phyloP scores from a whole-genome alignment of 257 asterid genomes.

The Solanum raphanifolium region DNA sequence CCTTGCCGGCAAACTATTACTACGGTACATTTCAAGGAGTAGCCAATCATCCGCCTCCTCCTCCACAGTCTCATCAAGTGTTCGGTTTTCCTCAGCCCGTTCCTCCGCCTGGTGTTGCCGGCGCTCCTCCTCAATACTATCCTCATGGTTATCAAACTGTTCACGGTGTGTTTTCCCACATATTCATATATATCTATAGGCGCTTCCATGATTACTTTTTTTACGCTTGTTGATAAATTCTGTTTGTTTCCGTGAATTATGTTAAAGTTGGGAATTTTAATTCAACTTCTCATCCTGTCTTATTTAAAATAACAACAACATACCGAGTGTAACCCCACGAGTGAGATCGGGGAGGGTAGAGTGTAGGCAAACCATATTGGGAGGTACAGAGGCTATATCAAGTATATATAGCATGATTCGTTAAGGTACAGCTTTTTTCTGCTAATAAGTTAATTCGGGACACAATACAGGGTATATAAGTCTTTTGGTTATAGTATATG shows the following conservation, averaged over 20 bases:
- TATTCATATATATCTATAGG: neutral
- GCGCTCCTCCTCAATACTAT: slow-evolving; percentile 38
- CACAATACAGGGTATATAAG: neutral
- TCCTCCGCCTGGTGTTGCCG: slow-evolving; percentile 38
- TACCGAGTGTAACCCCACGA: neutral
- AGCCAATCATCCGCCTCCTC: slow-evolving; percentile 45
- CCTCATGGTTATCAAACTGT: slow-evolving; percentile 59
- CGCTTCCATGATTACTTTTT: neutral
- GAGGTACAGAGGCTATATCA: neutral
- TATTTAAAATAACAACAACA: neutral
- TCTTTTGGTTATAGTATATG: neutral
- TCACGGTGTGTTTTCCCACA: slow-evolving; percentile 32
- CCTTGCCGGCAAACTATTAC: slow-evolving; percentile 33
- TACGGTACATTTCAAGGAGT: slow-evolving; percentile 96
- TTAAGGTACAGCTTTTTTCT: neutral
- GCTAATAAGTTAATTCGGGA: neutral
- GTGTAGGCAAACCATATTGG: too few relatives aligned
- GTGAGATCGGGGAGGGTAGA: neutral
- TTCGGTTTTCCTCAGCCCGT: slow-evolving; percentile 80
- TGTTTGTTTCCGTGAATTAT: neutral
- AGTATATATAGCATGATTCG: neutral
- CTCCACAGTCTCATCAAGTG: slow-evolving; percentile 46
- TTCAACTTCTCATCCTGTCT: neutral
- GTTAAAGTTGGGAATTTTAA: neutral
- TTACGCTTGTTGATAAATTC: neutral